phyloP scores from a whole-genome alignment of 345 rosid genomes.

The Acer campestre region DNA sequence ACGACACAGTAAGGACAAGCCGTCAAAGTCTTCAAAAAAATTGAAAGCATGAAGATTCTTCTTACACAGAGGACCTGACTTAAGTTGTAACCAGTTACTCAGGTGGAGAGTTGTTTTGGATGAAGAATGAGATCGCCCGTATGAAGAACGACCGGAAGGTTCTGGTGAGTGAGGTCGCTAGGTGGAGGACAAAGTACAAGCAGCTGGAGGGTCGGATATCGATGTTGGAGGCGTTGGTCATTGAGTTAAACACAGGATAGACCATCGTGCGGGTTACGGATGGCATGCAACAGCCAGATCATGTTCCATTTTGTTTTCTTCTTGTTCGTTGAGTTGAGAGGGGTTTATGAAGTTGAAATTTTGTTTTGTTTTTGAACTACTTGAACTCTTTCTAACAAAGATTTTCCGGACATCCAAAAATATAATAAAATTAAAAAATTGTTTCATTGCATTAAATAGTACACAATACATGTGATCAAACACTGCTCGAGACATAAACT shows the following conservation, averaged over 20 bases:
- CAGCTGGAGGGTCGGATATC: no score
- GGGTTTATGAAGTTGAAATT: not conserved
- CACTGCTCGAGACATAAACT: conserved; percentile 13
- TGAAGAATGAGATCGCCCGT: no score
- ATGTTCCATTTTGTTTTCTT: not conserved
- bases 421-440: not conserved
- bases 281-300: no score
- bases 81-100: conserved; percentile 1
- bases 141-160: no score
- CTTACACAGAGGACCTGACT: conserved; percentile 14
- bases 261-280: no score
- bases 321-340: conserved; percentile 2
- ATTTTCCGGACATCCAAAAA: not conserved
- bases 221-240: no score
- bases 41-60: conserved; percentile 31
- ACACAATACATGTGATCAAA: conserved; percentile 15
- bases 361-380: not conserved
- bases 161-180: no score
- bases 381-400: not conserved
- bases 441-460: conserved; percentile 15
- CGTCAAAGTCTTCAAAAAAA: conserved; percentile 31
- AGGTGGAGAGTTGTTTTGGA: conserved; percentile 9
- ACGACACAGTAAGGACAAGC: conserved; percentile 34
- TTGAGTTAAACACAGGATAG: no score
- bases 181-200: no score